A percentile compares a stretch with the other conserved stretches of the same genome.
These are phyloP conservation scores for Endocalyx cinctus DNA, from an alignment of 2,329 filamentous ascomycete genomes.

Conservation along the genomic window DNA sequence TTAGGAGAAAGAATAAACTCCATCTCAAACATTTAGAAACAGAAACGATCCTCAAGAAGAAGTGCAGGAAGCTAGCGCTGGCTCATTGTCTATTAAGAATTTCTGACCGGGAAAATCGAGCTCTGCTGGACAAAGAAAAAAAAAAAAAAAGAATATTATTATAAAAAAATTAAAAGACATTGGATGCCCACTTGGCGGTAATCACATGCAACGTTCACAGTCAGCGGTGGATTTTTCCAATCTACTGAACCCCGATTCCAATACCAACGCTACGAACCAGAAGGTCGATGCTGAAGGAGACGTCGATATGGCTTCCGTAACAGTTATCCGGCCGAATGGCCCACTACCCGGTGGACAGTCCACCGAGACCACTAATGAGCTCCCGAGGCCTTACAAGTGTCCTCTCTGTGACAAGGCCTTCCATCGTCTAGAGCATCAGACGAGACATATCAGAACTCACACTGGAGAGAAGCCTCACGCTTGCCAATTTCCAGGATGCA, in stretches of 20 bases:
- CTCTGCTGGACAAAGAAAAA: conserved; percentile 3
- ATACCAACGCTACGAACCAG: conserved; percentile 25
- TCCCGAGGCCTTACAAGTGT: conserved; percentile 97
- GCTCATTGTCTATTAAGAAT: not conserved
- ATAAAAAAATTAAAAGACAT: not conserved
- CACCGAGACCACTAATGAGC: conserved; percentile 59
- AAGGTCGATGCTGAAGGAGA: conserved; percentile 28
- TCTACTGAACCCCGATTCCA: conserved; percentile 63
- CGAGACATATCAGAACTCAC: conserved; percentile 87
- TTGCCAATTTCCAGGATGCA: conserved; percentile 92
- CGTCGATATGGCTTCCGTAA: conserved; percentile 51
- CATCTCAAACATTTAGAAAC: too few species aligned
- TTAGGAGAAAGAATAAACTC: too few species aligned
- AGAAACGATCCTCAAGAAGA: too few species aligned
- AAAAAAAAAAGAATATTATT: conserved; percentile 3
- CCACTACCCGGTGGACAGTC: conserved; percentile 58
- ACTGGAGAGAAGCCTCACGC: conserved; percentile 98
- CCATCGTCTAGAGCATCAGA: conserved; percentile 94
- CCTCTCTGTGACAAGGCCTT: conserved; percentile 98
- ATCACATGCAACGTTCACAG: conserved; percentile 72
- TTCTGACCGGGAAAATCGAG: not conserved
- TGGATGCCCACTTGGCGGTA: conserved; percentile 30
- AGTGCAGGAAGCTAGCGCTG: not conserved
- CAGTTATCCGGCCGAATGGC: conserved; percentile 58
- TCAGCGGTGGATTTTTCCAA: conserved; percentile 72